These are phyloP conservation scores for Lavandula angustifolia DNA, from an alignment of 257 asterid genomes.

Conservation along the genomic window DNA sequence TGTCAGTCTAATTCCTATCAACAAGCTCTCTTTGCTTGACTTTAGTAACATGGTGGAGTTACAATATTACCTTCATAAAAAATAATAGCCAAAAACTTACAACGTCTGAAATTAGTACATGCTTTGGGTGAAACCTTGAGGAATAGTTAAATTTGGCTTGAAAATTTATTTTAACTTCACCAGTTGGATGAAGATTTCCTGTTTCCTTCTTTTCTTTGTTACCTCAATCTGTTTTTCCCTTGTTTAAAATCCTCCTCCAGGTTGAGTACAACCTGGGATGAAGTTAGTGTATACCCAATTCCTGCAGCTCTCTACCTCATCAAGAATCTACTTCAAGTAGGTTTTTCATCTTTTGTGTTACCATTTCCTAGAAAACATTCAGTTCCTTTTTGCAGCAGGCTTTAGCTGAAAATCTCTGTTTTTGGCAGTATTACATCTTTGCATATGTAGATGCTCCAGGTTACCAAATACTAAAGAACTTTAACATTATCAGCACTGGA, in stretches of 20 bases:
- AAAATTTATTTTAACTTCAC: conserved; percentile 12
- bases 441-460: conserved; percentile 99
- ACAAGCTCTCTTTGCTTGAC: conserved; percentile 17
- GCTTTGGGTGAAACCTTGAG: conserved; percentile 21
- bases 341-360: conserved; percentile 32
- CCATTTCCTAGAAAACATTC: conserved; percentile 6
- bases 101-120: conserved; percentile 23
- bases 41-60: conserved; percentile 1
- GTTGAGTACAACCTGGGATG: conserved; percentile 90
- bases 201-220: conserved; percentile 4
- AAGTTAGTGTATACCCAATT: conserved; percentile 92
- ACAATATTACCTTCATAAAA: background rate
- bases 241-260: conserved; percentile 41
- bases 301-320: conserved; percentile 95
- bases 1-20: conserved; percentile 3
- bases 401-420: conserved; percentile 35
- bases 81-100: background rate
- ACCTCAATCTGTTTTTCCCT: conserved; percentile 18
- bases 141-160: conserved; percentile 18
- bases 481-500: conserved; percentile 97
- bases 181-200: conserved; percentile 10
- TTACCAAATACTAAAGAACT: conserved; percentile 93
- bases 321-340: conserved; percentile 95
- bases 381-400: conserved; percentile 18
- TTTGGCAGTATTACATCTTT: conserved; percentile 92